Evolutionary conservation across 1,284 basidiomycete genomes (phyloP).

Genomic region (Ustilago loliicola): DNA sequence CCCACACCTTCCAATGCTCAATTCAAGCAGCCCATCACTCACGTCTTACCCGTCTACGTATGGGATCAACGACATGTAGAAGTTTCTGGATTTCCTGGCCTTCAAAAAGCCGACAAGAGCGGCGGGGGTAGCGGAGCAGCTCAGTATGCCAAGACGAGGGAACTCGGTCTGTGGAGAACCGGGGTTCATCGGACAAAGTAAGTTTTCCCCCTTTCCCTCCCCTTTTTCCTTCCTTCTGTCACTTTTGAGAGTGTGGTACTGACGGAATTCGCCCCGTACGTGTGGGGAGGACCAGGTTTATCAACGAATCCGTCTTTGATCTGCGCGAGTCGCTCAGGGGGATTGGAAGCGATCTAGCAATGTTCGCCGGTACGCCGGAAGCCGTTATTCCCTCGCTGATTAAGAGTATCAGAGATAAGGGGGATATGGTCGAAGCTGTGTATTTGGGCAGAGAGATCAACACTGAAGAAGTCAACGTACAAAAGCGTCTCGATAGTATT

Average conservation of each 20-base stretch:
- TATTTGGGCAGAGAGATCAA: constrained; percentile 72
- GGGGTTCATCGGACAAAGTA: constrained; percentile 54
- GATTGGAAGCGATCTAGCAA: constrained; percentile 51
- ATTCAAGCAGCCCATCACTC: constrained; percentile 55
- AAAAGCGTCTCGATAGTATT: constrained; percentile 33
- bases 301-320: constrained; percentile 60
- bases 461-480: constrained; percentile 59
- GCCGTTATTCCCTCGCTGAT: constrained; percentile 69
- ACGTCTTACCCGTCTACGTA: constrained; percentile 63
- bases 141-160: constrained; percentile 52
- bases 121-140: constrained; percentile 26
- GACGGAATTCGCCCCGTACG: too few species aligned
- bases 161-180: constrained; percentile 53
- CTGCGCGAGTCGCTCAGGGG: constrained; percentile 38
- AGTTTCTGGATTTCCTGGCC: constrained; percentile 50
- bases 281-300: constrained; percentile 29
- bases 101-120: constrained; percentile 37
- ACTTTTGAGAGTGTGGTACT: not conserved
- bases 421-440: constrained; percentile 72
- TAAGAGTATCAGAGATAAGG: constrained; percentile 67
- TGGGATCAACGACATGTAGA: constrained; percentile 59
- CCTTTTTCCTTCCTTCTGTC: not conserved
- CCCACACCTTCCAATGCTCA: constrained; percentile 27
- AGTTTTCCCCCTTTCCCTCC: constrained; percentile 7
- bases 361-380: constrained; percentile 62